Base-by-base conservation (phyloP, 108 stramenopile species). In the Nitzschia palea region DNA sequence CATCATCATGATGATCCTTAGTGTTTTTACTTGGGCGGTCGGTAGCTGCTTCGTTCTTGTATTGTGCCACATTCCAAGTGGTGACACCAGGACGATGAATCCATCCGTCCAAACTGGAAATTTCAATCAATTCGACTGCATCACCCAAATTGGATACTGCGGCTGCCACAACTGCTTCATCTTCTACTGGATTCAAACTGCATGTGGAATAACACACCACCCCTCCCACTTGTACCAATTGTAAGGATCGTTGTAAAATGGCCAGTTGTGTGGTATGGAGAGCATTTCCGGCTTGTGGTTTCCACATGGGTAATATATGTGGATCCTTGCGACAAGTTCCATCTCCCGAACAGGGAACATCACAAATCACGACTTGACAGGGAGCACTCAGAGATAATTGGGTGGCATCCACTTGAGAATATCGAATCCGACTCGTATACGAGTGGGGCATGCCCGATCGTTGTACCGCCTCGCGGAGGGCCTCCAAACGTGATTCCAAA, bases 321-420 rank as follows among this genome's bases (percentile, higher is more conserved):
- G 59, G 53, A 66, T 93, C 92, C 62, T 95, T 97, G 3, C 96
- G 77, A 22, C 84, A 79, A 10, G 96, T 97, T 1, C 96, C 94
- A 62, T 94, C 94, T 0, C 96, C 96, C 14, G 77, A 76, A 59
- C 96, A 97, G 0, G 96, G 96, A 0, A 97, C 96, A 69, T 97
- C 96, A 52, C 86, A 86, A 6, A 95, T 35, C 9, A 95, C 76
- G 1, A 70, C 67, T 61, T 92, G 81, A 37, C 78, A 95, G 4
- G 68, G 48, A 34, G 53, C 26, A 5, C 67, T 60, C 17, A 63
- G 18, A 3, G 28, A 31, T 23, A 62, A 34, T 25, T 44, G 29
- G 9, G 42, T 70, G 42, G 56, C 26, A 51, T 70, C 69, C 0
- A 58, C 43, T 42, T 58, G 44, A 3, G 59, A 45, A 40, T 35